A percentile compares a stretch with the other conserved stretches of the same genome.
phyloP scores from a whole-genome alignment of 2,329 filamentous ascomycete genomes.

The Fusarium brevicatenulatum region DNA sequence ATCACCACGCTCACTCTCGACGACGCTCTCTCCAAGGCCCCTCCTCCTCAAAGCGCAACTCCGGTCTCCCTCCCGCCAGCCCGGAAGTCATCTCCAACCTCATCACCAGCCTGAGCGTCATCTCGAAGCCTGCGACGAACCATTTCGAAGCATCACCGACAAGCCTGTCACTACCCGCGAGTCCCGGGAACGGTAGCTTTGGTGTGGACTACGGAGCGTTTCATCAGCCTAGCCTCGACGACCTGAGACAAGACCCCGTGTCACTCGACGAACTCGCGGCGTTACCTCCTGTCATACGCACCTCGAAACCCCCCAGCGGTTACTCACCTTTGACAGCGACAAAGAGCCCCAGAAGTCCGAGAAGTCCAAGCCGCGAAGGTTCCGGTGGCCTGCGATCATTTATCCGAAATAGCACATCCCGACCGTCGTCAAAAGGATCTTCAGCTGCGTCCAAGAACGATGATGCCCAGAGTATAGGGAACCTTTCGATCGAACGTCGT shows the following conservation, averaged over 20 bases:
- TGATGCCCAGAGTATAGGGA: constrained; percentile 71
- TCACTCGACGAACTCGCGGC: constrained; percentile 70
- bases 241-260: constrained; percentile 57
- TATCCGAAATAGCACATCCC: constrained; percentile 61
- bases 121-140: constrained; percentile 72
- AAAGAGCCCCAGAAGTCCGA: constrained; percentile 60
- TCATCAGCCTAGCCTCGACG: constrained; percentile 61
- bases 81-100: constrained; percentile 76
- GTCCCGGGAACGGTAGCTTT: constrained; percentile 65
- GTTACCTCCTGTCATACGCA: constrained; percentile 78
- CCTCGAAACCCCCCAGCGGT: constrained; percentile 82
- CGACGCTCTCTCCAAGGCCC: constrained; percentile 31
- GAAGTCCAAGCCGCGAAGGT: constrained; percentile 61
- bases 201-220: constrained; percentile 79
- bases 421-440: constrained; percentile 70
- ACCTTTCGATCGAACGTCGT: constrained; percentile 70
- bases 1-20: constrained; percentile 26
- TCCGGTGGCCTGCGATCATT: constrained; percentile 67
- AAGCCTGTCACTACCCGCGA: constrained; percentile 51
- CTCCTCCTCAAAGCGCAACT: constrained; percentile 29
- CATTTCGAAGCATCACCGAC: constrained; percentile 72
- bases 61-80: constrained; percentile 58
- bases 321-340: constrained; percentile 76
- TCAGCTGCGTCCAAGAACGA: constrained; percentile 64
- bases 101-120: constrained; percentile 76